A percentile compares a stretch with the other conserved stretches of the same genome.
phyloP scores from a whole-genome alignment of 129 eudicot genomes.

The Helianthus annuus region DNA sequence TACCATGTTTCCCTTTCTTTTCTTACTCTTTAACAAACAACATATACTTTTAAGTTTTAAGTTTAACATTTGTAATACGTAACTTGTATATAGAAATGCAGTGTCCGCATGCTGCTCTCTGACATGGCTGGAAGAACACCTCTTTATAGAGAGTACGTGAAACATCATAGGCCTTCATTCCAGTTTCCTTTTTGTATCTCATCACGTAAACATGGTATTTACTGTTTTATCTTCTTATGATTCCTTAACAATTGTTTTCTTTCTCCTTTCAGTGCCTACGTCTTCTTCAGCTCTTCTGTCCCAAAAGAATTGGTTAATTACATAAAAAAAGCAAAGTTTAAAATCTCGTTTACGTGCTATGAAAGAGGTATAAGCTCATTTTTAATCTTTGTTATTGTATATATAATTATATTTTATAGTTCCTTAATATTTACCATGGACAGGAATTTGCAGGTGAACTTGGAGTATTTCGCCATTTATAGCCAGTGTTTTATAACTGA shows the following conservation, averaged over 20 bases:
- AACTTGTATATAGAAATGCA: conserved; percentile 41
- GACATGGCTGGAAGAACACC: conserved; percentile 93
- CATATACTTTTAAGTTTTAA: conserved; percentile 1
- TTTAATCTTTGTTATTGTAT: conserved; percentile 8
- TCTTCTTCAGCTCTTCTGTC: conserved; percentile 84
- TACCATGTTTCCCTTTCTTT: conserved; percentile 6
- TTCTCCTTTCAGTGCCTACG: conserved; percentile 78
- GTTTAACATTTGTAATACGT: neutral
- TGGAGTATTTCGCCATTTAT: conserved; percentile 92
- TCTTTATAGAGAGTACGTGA: conserved; percentile 78
- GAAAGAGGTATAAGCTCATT: conserved; percentile 62
- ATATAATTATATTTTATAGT: conserved; percentile 1
- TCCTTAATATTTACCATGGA: conserved; percentile 14
- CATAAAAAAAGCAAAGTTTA: conserved; percentile 62
- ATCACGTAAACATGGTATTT: neutral
- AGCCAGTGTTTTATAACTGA: conserved; percentile 94
- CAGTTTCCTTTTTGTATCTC: neutral
- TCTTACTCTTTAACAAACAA: neutral
- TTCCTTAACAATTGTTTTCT: conserved; percentile 12
- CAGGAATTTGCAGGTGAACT: conserved; percentile 77
- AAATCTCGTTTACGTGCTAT: conserved; percentile 84
- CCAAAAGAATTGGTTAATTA: conserved; percentile 64
- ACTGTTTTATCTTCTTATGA: conserved; percentile 8
- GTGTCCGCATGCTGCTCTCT: conserved; percentile 66
- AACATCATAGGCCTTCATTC: neutral